Evolutionary conservation across 1,139 yeast genomes (phyloP), one percentile per base, ranked within the genome.

Genomic region (Magnusiomyces ingens): DNA sequence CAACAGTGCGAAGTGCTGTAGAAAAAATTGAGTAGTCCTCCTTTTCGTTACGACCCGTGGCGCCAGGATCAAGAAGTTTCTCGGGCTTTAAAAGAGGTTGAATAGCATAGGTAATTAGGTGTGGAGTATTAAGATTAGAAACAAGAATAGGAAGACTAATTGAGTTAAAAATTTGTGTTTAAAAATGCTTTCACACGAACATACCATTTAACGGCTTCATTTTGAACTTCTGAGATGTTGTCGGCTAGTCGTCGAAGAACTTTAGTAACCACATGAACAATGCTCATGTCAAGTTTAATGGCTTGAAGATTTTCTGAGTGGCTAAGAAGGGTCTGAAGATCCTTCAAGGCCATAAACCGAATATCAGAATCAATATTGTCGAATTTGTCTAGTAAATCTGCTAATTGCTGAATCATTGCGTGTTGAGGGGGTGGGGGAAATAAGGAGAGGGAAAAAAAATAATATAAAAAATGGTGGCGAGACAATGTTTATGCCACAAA

Each of bases 271-370:
- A 26, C 32, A 26, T 26, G 32, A 26, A 26, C 32, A 26, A 26
- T 26, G 32, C 32, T 26, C 32, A 26, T 8, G 32, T 26, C 32
- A 8, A 26, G 32, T 26, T 26, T 26, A 59, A 84, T 77, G 52
- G 62, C 62, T 46, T 70, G 65, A 35, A 65, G 58, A 44, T 64
- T 60, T 6, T 62, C 60, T 41, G 66, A 66, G 60, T 58, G 63
- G 60, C 61, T 59, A 54, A 71, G 75, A 57, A 72, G 72, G 62
- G 77, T 79, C 61, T 79, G 80, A 61, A 88, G 75, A 64, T 89
- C 96, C 61, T 81, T 86, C 58, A 88, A 73, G 2, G 93, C 95
- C 96, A 89, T 89, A 69, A 83, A 88, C 64, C 96, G 75, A 60
- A 85, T 74, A 65, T 89, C 96, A 2, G 94, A 86, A 63, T 89